phyloP scores from a whole-genome alignment of 164 flowering plant genomes.

The Houttuynia cordata region DNA sequence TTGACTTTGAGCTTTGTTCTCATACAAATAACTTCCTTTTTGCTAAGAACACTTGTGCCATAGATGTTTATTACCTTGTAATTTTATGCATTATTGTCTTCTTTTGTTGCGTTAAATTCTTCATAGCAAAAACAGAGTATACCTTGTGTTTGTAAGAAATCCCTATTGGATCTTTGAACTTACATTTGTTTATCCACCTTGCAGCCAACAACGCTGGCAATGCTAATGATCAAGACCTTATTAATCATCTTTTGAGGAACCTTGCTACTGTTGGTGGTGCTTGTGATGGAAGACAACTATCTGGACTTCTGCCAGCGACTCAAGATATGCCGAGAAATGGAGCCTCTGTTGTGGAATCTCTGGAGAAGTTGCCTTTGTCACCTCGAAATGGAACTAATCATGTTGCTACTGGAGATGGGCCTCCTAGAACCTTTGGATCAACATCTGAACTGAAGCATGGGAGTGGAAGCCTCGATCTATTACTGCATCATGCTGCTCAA shows the following conservation, averaged over 20 bases:
- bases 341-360: constrained; percentile 15
- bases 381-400: constrained; percentile 14
- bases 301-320: constrained; percentile 24
- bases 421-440: constrained; percentile 7
- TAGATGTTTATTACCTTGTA: neutral
- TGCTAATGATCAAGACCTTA: constrained; percentile 43
- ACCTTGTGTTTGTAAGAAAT: no score
- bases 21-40: neutral
- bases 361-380: constrained; percentile 16
- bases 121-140: no score
- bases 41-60: neutral
- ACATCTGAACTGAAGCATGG: constrained; percentile 3
- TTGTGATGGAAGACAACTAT: constrained; percentile 27
- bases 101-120: neutral
- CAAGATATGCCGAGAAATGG: constrained; percentile 22
- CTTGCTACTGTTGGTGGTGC: constrained; percentile 28
- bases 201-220: constrained; percentile 43
- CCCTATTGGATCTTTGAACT: neutral
- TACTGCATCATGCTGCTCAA: constrained; percentile 4
- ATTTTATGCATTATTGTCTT: neutral
- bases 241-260: constrained; percentile 50
- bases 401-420: constrained; percentile 6
- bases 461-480: constrained; percentile 5
- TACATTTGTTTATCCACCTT: constrained; percentile 1
- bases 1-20: constrained; percentile 10